These are phyloP conservation scores for Papiliotrema flavescens DNA, from an alignment of 1,284 basidiomycete genomes.

Conservation along the genomic window DNA sequence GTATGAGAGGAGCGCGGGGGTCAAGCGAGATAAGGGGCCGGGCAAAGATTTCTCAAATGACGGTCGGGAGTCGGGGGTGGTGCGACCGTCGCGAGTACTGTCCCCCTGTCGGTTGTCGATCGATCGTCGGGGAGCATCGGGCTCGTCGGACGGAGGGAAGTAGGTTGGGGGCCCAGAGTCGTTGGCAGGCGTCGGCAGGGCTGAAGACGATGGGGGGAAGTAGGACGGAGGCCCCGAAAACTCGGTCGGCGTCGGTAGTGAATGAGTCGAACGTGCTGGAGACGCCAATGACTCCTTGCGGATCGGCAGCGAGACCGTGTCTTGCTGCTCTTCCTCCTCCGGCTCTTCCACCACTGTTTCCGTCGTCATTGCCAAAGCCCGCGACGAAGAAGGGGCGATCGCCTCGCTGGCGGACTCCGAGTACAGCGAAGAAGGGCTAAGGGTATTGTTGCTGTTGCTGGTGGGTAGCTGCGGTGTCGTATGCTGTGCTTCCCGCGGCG, in stretches of 20 bases:
- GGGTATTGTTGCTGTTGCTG: constrained; percentile 14
- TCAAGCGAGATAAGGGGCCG: constrained; percentile 17
- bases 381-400: constrained; percentile 18
- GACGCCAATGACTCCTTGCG: constrained; percentile 2
- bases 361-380: constrained; percentile 16
- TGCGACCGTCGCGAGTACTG: neutral
- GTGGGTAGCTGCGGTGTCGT: constrained; percentile 4
- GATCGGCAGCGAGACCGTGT: neutral
- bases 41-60: neutral
- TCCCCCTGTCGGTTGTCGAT: neutral
- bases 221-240: too few relatives aligned
- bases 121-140: neutral
- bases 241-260: too few relatives aligned
- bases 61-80: neutral
- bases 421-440: constrained; percentile 26
- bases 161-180: too few relatives aligned
- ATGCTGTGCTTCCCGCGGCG: constrained; percentile 11
- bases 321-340: constrained; percentile 2
- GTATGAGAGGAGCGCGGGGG: constrained; percentile 40
- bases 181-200: too few relatives aligned
- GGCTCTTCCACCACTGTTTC: constrained; percentile 10
- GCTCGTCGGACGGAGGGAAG: too few relatives aligned
- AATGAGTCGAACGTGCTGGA: too few relatives aligned
- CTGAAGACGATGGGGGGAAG: too few relatives aligned
- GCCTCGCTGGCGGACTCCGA: constrained; percentile 10